Evolutionary conservation across 148 eudicot genomes (phyloP).

Genomic region (Spergularia bocconei): DNA sequence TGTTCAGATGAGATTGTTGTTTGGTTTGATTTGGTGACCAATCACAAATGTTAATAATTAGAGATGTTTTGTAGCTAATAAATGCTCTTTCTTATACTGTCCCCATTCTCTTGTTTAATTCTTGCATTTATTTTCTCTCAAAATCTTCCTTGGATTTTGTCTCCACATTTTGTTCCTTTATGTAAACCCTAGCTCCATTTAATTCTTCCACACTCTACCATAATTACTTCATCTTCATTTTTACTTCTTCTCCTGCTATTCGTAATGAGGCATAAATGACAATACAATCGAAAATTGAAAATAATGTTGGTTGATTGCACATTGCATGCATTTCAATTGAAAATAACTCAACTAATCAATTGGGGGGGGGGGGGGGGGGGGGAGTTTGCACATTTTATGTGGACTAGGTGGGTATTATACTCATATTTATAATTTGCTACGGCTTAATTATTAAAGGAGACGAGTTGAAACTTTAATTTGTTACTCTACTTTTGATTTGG

Average conservation of each 20-base stretch:
- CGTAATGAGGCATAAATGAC: too few species aligned
- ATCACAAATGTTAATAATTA: neutral
- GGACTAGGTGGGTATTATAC: too few species aligned
- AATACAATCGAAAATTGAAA: too few species aligned
- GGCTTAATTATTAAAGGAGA: too few species aligned
- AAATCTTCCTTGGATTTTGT: neutral
- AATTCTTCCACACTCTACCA: neutral
- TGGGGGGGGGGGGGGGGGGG: too few species aligned
- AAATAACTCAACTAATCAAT: too few species aligned
- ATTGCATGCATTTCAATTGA: neutral
- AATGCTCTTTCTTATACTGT: constrained; percentile 13
- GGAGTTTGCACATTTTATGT: too few species aligned
- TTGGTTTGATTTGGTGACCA: neutral
- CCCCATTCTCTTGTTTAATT: neutral
- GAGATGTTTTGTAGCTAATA: constrained; percentile 2
- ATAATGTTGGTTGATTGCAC: neutral
- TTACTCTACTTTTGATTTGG: too few species aligned
- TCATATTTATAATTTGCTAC: too few species aligned
- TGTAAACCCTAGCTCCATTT: neutral
- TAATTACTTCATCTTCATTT: neutral
- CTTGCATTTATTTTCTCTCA: constrained; percentile 15
- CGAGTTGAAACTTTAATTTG: too few species aligned
- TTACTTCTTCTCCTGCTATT: neutral
- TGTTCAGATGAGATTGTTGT: neutral
- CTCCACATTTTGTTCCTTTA: neutral